Evolutionary conservation across 192 early-diverging fungal genomes (phyloP).

Genomic region (Linnemannia elongata): DNA sequence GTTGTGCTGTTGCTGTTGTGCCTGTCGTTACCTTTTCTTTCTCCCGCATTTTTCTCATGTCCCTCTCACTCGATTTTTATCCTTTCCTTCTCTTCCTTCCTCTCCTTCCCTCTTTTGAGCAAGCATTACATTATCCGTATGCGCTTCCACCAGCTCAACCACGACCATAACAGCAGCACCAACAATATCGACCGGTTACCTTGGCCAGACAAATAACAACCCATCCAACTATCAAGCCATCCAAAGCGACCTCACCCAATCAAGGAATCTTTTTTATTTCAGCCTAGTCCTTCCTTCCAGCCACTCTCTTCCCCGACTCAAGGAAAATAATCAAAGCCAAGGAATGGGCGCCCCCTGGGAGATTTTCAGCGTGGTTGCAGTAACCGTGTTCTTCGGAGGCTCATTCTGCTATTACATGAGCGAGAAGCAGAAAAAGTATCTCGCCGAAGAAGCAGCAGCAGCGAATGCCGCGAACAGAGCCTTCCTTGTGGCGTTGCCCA

Average conservation of each 20-base stretch:
- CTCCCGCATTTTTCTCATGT: background rate
- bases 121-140: background rate
- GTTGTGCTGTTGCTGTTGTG: background rate
- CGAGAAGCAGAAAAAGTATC: background rate
- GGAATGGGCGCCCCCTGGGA: background rate
- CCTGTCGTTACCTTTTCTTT: background rate
- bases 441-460: background rate
- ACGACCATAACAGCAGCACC: background rate
- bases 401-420: background rate
- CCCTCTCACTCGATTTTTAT: background rate
- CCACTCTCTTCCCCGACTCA: background rate
- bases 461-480: background rate
- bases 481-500: background rate
- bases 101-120: background rate
- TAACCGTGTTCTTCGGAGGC: background rate
- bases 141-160: background rate
- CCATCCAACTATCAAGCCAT: too few relatives aligned
- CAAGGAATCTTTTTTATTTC: too few relatives aligned
- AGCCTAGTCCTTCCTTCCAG: too few relatives aligned
- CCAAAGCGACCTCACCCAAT: too few relatives aligned
- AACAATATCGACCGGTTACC: background rate
- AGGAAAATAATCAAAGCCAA: background rate
- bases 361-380: background rate
- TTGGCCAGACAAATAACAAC: background rate
- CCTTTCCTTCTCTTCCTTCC: background rate